These are phyloP conservation scores for Globisporangium splendens DNA, from an alignment of 352 stramenopile species.

Conservation along the genomic window DNA sequence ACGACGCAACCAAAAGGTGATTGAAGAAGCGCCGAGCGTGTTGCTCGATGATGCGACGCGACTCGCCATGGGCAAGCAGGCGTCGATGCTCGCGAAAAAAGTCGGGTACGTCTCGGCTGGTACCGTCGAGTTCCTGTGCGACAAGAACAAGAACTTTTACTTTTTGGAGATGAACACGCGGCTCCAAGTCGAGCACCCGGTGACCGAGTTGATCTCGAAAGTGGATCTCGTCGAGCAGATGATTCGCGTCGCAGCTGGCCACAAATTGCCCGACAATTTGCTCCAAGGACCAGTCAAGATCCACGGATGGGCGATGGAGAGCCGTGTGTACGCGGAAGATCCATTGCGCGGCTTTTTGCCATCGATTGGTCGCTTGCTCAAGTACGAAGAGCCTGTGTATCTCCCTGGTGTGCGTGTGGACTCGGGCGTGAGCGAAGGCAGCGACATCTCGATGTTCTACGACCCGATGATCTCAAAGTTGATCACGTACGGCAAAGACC, in stretches of 20 bases:
- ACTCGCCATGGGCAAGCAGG: conserved; percentile 77
- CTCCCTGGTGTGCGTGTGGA: conserved; percentile 86
- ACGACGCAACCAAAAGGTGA: conserved; percentile 96
- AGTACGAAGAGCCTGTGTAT: conserved; percentile 88
- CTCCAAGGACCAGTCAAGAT: conserved; percentile 58
- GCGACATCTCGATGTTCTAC: conserved; percentile 94
- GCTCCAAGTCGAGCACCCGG: conserved; percentile 93
- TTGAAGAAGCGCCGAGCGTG: conserved; percentile 92
- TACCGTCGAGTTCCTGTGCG: conserved; percentile 97
- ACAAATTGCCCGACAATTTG: conserved; percentile 84
- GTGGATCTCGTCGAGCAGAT: conserved; percentile 96
- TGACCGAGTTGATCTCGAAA: conserved; percentile 93
- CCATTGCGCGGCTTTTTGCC: conserved; percentile 93
- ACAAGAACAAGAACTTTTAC: conserved; percentile 97
- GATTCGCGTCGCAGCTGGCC: conserved; percentile 91
- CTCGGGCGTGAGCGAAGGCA: conserved; percentile 89
- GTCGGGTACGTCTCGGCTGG: conserved; percentile 94
- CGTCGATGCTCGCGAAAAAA: conserved; percentile 87
- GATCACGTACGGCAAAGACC: conserved; percentile 81
- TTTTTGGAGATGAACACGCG: conserved; percentile 99
- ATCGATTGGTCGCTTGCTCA: conserved; percentile 91
- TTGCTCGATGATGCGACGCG: conserved; percentile 89
- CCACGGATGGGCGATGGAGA: conserved; percentile 88
- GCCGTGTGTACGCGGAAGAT: conserved; percentile 96
- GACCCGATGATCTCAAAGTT: conserved; percentile 97